These are phyloP conservation scores for Solanum acaule DNA, from an alignment of 257 asterid species.

Conservation along the genomic window DNA sequence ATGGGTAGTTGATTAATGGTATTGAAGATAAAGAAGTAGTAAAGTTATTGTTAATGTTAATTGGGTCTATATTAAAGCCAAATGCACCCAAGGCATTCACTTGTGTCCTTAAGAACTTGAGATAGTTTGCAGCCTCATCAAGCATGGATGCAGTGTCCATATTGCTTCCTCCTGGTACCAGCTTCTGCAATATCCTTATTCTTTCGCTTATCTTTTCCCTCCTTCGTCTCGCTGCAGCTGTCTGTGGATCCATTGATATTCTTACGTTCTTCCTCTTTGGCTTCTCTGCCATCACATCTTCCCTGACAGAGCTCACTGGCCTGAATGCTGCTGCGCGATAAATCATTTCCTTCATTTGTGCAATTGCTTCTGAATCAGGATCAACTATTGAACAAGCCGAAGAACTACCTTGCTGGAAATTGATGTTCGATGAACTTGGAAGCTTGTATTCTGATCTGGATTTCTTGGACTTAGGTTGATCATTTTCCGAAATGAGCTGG, in stretches of 20 bases:
- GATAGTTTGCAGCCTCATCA: slow-evolving; percentile 93
- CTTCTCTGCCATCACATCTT: slow-evolving; percentile 27
- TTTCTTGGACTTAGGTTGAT: slow-evolving; percentile 22
- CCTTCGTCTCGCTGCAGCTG: slow-evolving; percentile 90
- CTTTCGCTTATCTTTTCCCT: slow-evolving; percentile 90
- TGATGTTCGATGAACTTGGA: slow-evolving; percentile 48
- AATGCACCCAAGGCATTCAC: slow-evolving; percentile 62
- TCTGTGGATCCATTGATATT: slow-evolving; percentile 84
- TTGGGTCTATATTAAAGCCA: slow-evolving; percentile 36
- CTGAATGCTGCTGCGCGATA: slow-evolving; percentile 83
- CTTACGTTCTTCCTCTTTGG: slow-evolving; percentile 74
- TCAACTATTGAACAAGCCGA: slow-evolving; percentile 40
- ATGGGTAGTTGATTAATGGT: slow-evolving; percentile 19
- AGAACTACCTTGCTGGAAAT: slow-evolving; percentile 50
- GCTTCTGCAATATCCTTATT: slow-evolving; percentile 70
- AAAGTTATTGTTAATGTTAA: not conserved
- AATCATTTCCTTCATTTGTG: slow-evolving; percentile 90
- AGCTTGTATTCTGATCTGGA: slow-evolving; percentile 17
- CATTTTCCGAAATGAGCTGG: slow-evolving; percentile 16
- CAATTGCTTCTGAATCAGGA: slow-evolving; percentile 78
- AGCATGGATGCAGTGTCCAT: slow-evolving; percentile 99
- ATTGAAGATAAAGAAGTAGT: not conserved
- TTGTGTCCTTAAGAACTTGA: slow-evolving; percentile 72
- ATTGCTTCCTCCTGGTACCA: slow-evolving; percentile 92
- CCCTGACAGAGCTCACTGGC: slow-evolving; percentile 62